A percentile compares a stretch with the other conserved stretches of the same genome.
These are phyloP conservation scores for Magnolia changhungtana DNA, from an alignment of 164 flowering plant species.

Conservation along the genomic window DNA sequence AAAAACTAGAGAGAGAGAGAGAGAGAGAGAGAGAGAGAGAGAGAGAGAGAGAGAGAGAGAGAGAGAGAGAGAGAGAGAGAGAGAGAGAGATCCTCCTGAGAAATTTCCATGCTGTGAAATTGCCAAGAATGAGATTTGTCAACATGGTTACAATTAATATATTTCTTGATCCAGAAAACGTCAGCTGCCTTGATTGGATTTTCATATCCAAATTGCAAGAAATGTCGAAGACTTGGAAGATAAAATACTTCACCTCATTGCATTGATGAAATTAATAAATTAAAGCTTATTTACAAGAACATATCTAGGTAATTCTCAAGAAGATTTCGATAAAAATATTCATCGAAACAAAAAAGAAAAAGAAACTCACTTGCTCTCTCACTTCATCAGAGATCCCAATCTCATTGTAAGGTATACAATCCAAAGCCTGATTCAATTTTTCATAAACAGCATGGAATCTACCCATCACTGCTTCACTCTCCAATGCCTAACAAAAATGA, in stretches of 20 bases:
- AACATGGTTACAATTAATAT: no score
- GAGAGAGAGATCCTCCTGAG: no score
- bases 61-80: no score
- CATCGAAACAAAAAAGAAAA: neutral
- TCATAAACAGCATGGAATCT: constrained; percentile 51
- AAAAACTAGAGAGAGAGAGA: no score
- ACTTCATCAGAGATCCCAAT: constrained; percentile 70
- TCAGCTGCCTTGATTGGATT: no score
- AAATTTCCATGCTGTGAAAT: no score
- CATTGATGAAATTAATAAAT: neutral
- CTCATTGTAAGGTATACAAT: constrained; percentile 48
- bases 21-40: no score
- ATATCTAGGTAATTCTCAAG: neutral
- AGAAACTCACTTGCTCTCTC: constrained; percentile 55
- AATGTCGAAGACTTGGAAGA: neutral
- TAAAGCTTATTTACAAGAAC: neutral
- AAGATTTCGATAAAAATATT: neutral
- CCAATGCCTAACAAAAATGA: constrained; percentile 43
- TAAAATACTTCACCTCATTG: neutral
- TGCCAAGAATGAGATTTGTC: no score
- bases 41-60: no score
- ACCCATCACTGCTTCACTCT: constrained; percentile 48
- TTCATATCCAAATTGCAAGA: neutral
- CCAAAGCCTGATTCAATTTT: constrained; percentile 47
- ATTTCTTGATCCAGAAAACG: no score